phyloP scores from a whole-genome alignment of 2,329 filamentous ascomycete species.

The Capronia coronata region DNA sequence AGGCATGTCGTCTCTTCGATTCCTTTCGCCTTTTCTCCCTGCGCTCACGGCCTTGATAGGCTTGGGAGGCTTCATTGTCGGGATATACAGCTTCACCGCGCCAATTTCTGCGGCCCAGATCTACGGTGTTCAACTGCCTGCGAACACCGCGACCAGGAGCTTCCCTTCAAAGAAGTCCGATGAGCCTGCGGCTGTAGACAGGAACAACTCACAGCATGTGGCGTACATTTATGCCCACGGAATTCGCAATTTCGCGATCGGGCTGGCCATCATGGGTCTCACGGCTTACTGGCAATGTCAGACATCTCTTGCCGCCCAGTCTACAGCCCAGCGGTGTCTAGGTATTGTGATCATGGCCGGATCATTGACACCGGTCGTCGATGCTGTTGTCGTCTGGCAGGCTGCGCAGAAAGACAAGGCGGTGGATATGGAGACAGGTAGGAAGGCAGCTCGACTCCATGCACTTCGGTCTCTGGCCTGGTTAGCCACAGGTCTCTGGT shows the following conservation, averaged over 20 bases:
- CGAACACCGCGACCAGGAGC: background rate
- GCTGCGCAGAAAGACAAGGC: background rate
- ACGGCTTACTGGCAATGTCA: conserved; percentile 19
- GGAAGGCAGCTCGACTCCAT: conserved; percentile 14
- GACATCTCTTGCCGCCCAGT: background rate
- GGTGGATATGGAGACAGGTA: conserved; percentile 2
- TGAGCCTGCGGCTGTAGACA: background rate
- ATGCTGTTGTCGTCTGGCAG: conserved; percentile 16
- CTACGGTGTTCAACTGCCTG: conserved; percentile 13
- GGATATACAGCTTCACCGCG: conserved; percentile 20
- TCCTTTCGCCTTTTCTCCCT: conserved; percentile 1
- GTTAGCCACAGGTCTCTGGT: conserved; percentile 17
- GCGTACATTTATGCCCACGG: conserved; percentile 18
- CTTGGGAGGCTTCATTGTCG: conserved; percentile 15
- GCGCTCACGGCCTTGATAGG: conserved; percentile 17
- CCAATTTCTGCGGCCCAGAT: conserved; percentile 14
- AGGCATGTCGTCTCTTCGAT: background rate
- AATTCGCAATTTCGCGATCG: conserved; percentile 20
- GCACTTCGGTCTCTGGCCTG: conserved; percentile 9
- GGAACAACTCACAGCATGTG: background rate
- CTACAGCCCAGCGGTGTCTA: conserved; percentile 13
- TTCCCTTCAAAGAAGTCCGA: background rate
- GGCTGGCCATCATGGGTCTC: conserved; percentile 14
- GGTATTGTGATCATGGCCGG: conserved; percentile 20
- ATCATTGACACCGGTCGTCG: conserved; percentile 13